These are phyloP conservation scores for Daldinia grandis DNA, from an alignment of 495 filamentous ascomycete genomes.

Conservation along the genomic window DNA sequence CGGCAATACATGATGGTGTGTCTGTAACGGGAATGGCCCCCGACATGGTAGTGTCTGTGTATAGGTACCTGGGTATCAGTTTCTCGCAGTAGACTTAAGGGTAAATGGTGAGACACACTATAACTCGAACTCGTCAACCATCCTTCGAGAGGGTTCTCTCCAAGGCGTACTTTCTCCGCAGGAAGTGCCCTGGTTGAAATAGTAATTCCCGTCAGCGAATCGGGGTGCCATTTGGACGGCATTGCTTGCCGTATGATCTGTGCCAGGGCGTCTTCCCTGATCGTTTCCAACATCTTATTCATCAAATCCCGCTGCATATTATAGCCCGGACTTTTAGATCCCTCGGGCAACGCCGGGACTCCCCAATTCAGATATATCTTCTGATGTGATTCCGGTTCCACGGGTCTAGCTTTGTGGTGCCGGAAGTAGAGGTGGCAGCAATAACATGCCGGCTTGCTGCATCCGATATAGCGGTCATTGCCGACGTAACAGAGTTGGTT, in stretches of 20 bases:
- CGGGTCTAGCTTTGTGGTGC: slow-evolving; percentile 30
- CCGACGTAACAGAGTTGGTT: slow-evolving; percentile 40
- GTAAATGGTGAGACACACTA: slow-evolving; percentile 8
- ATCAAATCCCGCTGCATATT: slow-evolving; percentile 9
- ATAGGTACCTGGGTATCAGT: not conserved
- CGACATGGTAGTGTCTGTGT: not conserved
- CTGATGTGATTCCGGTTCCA: slow-evolving; percentile 40
- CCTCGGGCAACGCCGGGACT: slow-evolving; percentile 13
- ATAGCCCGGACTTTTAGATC: slow-evolving; percentile 12
- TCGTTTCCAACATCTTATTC: slow-evolving; percentile 25
- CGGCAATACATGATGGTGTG: not conserved
- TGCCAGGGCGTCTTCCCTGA: slow-evolving; percentile 27
- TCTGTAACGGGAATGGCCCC: not conserved
- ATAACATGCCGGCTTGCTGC: slow-evolving; percentile 53
- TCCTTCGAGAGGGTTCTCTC: not conserved
- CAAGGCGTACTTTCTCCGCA: not conserved
- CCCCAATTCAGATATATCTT: slow-evolving; percentile 53
- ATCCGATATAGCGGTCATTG: slow-evolving; percentile 48
- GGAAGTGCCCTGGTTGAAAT: not conserved
- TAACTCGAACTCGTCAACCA: not conserved
- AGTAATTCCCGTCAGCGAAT: slow-evolving; percentile 31
- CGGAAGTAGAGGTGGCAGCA: slow-evolving; percentile 49
- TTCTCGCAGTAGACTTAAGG: not conserved
- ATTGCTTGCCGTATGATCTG: slow-evolving; percentile 23
- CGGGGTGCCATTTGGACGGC: slow-evolving; percentile 23